Evolutionary conservation across 75 land plant genomes (phyloP), one percentile per base, ranked within the genome.

Genomic region (Pinus albicaulis): DNA sequence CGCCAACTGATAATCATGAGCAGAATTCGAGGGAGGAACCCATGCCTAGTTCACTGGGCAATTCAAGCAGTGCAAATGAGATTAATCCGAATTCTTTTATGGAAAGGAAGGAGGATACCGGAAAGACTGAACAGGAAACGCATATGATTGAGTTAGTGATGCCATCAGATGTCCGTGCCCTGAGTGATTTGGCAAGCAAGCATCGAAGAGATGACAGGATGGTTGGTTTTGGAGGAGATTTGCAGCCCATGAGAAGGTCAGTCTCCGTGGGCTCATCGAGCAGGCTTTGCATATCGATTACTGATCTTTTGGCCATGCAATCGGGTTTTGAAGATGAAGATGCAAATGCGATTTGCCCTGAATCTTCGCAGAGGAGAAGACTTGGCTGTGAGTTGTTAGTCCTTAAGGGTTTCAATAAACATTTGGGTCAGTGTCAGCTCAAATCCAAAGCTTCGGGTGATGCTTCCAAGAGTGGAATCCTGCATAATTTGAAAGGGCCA

Each of bases 401-500:
- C 11, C 19, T 48, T 26, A 20, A 62, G 56, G 75, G 36, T 17
- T 73, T 24, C 25, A 26, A 56, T 13, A 52, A 55, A 19, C 55
- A 52, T 24, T 55, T 73, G 28, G 28, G 63, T 25, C 55, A 53
- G 31, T 55, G n/a, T 22, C 55, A 73, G 31, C 24, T 25, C 31
- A 55, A 55, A 55, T 48, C 57, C 48, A 74, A 72, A 52, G 56
- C 26, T 19, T 12, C 59, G 10, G 38, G 41, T 22, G 74, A 64
- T 25, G 22, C 26, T 31, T 53, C 64, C 12, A 75, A 75, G 24
- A 63, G 70, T 31, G 74, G 76, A 68, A 72, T 55, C 25, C 63
- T 81, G 62, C 80, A 81, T 41, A 55, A 61, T 25, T 73, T 81
- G 58, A 81, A 55, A 76, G 77, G 80, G 64, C 83, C 83, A 36